Percentiles rank a stretch among this genome's conserved stretches.
Evolutionary conservation across 2,329 filamentous ascomycete genomes (phyloP).

Genomic region (Ceratocystis variospora): DNA sequence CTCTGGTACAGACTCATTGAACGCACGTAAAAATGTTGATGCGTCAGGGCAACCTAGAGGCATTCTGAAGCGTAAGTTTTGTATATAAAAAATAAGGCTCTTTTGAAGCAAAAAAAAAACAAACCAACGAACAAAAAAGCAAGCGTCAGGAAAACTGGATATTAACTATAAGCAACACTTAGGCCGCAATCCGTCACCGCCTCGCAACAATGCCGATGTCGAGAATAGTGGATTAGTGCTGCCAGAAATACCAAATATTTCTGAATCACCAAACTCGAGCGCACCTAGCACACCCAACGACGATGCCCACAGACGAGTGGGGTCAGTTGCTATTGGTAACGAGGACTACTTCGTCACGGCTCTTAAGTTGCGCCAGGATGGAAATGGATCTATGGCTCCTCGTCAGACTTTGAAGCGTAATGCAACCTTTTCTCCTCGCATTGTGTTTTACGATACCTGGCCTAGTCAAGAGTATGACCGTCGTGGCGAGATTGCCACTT

Average conservation of each 20-base stretch:
- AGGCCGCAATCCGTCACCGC: conserved; percentile 14
- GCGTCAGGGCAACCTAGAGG: conserved; percentile 51
- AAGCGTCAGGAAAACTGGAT: conserved; percentile 30
- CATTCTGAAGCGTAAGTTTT: conserved; percentile 67
- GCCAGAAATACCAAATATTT: conserved; percentile 47
- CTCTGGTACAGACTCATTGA: conserved; percentile 46
- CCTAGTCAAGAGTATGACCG: conserved; percentile 91
- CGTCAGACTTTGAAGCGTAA: conserved; percentile 49
- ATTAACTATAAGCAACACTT: not conserved
- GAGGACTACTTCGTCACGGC: conserved; percentile 84
- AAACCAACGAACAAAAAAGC: conserved; percentile 19
- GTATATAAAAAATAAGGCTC: not conserved
- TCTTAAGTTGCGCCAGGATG: conserved; percentile 59
- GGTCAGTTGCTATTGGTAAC: conserved; percentile 59
- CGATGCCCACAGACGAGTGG: conserved; percentile 54
- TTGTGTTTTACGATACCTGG: conserved; percentile 95
- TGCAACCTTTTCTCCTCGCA: conserved; percentile 74
- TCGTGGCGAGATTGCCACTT: conserved; percentile 88
- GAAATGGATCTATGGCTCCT: conserved; percentile 69
- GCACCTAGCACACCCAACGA: conserved; percentile 79
- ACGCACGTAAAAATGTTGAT: conserved; percentile 57
- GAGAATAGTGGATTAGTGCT: conserved; percentile 27
- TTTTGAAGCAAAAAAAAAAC: conserved; percentile 18
- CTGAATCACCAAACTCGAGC: conserved; percentile 71
- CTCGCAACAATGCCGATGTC: conserved; percentile 4